Percentiles rank a stretch among this genome's conserved stretches.
phyloP scores from a whole-genome alignment of 2,329 filamentous ascomycete species.

The Pseudogymnoascus sp. region DNA sequence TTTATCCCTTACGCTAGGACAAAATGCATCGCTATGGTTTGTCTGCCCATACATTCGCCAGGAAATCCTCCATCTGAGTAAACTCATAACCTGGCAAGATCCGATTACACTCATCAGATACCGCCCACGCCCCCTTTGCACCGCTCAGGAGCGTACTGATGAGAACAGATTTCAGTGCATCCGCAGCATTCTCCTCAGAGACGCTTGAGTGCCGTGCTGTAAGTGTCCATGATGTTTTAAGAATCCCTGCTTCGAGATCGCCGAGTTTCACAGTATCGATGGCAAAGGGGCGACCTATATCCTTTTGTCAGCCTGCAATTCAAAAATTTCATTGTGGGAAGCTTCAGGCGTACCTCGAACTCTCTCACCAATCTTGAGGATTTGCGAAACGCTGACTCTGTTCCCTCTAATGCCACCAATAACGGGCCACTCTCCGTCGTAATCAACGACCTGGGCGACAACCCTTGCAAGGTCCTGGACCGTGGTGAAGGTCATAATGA shows the following conservation, averaged over 20 bases:
- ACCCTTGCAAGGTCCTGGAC: slow-evolving; percentile 36
- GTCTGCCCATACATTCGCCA: slow-evolving; percentile 26
- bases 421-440: slow-evolving; percentile 27
- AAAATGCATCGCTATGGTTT: slow-evolving; percentile 23
- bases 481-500: slow-evolving; percentile 36
- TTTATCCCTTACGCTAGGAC: not conserved
- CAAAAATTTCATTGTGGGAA: not conserved
- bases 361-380: slow-evolving; percentile 33
- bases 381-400: slow-evolving; percentile 20
- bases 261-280: slow-evolving; percentile 38
- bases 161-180: slow-evolving; percentile 31
- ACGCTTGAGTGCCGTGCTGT: slow-evolving; percentile 24
- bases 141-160: slow-evolving; percentile 36
- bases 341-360: slow-evolving; percentile 31
- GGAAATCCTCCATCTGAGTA: slow-evolving; percentile 34
- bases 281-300: slow-evolving; percentile 29
- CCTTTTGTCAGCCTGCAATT: slow-evolving; percentile 14
- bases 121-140: slow-evolving; percentile 35
- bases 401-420: slow-evolving; percentile 27
- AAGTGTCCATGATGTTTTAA: slow-evolving; percentile 36
- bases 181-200: slow-evolving; percentile 28
- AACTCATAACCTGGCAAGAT: slow-evolving; percentile 38
- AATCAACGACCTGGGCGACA: slow-evolving; percentile 27
- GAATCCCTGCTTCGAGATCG: slow-evolving; percentile 39
- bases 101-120: slow-evolving; percentile 37